Evolutionary conservation across 192 early-diverging fungal genomes (phyloP).

Genomic region (Lobosporangium transversale): DNA sequence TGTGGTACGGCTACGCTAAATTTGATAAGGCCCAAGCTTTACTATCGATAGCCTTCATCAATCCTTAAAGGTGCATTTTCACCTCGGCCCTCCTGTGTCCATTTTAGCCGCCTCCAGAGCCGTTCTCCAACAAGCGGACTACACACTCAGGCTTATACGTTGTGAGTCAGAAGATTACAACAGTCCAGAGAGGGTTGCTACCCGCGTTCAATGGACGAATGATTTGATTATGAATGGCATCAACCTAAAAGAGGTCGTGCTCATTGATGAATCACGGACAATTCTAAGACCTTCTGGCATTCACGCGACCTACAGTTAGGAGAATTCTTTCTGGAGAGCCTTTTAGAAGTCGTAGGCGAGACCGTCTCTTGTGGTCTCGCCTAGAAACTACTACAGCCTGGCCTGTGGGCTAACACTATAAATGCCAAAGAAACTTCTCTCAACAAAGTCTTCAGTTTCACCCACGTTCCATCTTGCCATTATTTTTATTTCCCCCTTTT

Average conservation of each 20-base stretch:
- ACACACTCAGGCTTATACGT: conserved; percentile 19
- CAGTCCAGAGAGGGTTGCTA: conserved; percentile 13
- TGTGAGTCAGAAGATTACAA: conserved; percentile 12
- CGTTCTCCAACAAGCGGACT: neutral
- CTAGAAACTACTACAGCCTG: no score
- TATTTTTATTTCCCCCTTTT: no score
- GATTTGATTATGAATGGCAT: conserved; percentile 4
- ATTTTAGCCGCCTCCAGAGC: neutral
- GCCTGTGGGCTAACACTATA: no score
- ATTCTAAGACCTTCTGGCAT: no score
- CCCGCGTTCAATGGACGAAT: conserved; percentile 7
- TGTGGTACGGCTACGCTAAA: no score
- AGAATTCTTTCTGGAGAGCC: no score
- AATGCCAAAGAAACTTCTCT: no score
- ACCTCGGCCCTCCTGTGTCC: neutral
- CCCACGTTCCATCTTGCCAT: no score
- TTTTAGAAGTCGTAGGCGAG: no score
- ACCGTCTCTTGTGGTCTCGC: no score
- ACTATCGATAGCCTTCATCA: neutral
- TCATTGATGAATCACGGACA: conserved; percentile 52
- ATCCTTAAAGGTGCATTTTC: neutral
- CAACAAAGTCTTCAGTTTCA: no score
- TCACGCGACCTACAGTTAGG: no score
- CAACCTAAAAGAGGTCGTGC: conserved; percentile 20
- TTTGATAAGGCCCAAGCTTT: neutral